Conservation (phyloP, 2,329 filamentous ascomycete genomes). For the Fusarium sp. region DNA sequence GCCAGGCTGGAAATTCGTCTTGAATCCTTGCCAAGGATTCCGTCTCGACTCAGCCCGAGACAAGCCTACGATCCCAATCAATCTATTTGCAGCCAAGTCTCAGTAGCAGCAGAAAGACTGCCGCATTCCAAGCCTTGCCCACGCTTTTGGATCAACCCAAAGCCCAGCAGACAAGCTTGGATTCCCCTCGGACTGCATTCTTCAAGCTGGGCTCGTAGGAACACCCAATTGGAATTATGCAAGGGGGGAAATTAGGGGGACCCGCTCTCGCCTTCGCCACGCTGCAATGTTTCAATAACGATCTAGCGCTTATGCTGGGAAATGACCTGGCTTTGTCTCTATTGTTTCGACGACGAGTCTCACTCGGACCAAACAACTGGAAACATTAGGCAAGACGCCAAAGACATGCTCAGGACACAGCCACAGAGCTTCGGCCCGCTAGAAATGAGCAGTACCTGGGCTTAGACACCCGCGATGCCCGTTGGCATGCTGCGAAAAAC, state of each 20-base stretch:
- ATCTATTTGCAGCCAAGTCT: neutral
- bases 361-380: neutral
- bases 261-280: constrained; percentile 11
- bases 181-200: neutral
- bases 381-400: neutral
- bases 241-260: constrained; percentile 2
- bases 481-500: constrained; percentile 17
- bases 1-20: neutral
- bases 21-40: neutral
- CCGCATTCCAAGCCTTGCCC: neutral
- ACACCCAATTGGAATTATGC: neutral
- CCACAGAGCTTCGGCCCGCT: constrained; percentile 1
- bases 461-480: neutral
- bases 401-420: neutral
- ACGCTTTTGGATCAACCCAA: neutral
- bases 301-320: constrained; percentile 14
- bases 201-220: neutral
- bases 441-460: neutral
- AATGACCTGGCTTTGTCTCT: neutral
- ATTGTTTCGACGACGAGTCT: neutral
- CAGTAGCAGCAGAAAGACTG: neutral
- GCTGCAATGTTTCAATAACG: constrained; percentile 9
- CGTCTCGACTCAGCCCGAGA: neutral
- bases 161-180: neutral
- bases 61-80: neutral